Base-by-base conservation (phyloP, 2,329 filamentous ascomycete genomes). In the Aspergillus flavus region DNA sequence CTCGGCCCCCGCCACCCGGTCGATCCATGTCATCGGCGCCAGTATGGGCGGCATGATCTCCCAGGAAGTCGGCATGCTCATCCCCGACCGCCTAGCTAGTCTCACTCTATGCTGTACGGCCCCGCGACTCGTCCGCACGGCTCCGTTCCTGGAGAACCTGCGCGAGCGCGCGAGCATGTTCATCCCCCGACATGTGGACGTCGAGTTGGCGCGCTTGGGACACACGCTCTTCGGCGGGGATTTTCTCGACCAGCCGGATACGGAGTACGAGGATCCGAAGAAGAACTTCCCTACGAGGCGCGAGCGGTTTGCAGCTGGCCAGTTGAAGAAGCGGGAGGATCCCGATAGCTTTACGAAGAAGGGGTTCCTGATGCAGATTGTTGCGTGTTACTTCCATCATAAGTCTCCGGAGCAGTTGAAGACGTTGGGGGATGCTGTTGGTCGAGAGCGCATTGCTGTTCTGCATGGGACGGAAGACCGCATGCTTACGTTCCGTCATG, bases 31-130 rank as follows among this genome's bases (percentile, higher is more conserved):
- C 58, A 82, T 91, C 39, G 93, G 93, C 61, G 88, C 94, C 67
- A 92, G 89, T 63, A 91, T 96, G 85, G 93, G 93, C 66, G 93
- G 93, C 72, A 96, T 97, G 93, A 94, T 97, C 71, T 87, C 91
- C 2, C 93, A 96, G 78, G 93, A 97, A 79, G 73, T 97, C 4
- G 85, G 60, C 6, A 70, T 73, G 62, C 65, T 75, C 5, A 71
- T 75, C 41, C 73, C 74, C 3, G 66, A 78, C 14, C 81, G 85
- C 54, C 74, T 91, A 59, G 79, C 80, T 28, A 86, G 84, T 19
- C 79, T 92, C 21, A 84, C 80, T 39, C 82, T 92, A 3, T 77
- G 89, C 65, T 87, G 84, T 75, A 91, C 89, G 2, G 86, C 88
- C 1, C 85, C 87, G 5, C 75, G 76, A 39, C 82, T 90, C 62